Evolutionary conservation across 2,329 filamentous ascomycete species (phyloP).

Genomic region (Pseudocercospora fuligena): DNA sequence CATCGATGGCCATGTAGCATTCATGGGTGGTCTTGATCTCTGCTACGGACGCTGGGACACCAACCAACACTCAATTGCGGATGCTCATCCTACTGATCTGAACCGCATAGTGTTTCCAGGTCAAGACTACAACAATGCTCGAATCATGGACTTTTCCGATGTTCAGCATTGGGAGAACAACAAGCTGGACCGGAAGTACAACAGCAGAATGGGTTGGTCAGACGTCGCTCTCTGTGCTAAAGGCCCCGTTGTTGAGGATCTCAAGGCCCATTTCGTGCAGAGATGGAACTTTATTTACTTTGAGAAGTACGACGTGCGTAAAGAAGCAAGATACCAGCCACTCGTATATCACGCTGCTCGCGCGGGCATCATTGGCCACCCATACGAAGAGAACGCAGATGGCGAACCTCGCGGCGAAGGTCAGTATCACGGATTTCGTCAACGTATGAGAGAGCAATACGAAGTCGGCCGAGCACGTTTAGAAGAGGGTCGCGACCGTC

Average conservation of each 20-base stretch:
- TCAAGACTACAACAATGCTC: constrained; percentile 91
- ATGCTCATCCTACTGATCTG: constrained; percentile 78
- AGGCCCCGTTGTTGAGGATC: constrained; percentile 75
- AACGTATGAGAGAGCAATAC: constrained; percentile 38
- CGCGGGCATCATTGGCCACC: constrained; percentile 42
- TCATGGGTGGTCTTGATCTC: constrained; percentile 90
- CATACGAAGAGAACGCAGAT: constrained; percentile 34
- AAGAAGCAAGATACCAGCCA: constrained; percentile 55
- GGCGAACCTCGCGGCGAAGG: constrained; percentile 36
- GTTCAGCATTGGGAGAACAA: constrained; percentile 84
- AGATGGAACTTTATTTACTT: constrained; percentile 91
- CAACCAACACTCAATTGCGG: constrained; percentile 78
- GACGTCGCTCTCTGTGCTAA: constrained; percentile 79
- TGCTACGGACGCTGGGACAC: constrained; percentile 90
- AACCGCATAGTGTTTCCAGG: constrained; percentile 81
- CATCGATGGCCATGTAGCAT: constrained; percentile 76
- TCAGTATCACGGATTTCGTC: constrained; percentile 39
- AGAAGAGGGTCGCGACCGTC: constrained; percentile 32
- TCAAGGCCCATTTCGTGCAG: constrained; percentile 79
- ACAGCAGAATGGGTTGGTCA: constrained; percentile 90
- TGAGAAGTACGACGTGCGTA: constrained; percentile 73
- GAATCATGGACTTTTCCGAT: constrained; percentile 78
- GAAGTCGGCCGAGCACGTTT: constrained; percentile 33
- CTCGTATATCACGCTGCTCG: constrained; percentile 43
- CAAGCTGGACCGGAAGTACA: constrained; percentile 73